Percentiles rank a stretch among this genome's conserved stretches.
Conservation (phyloP, 352 stramenopile genomes). For the Phytophthora multivora region DNA sequence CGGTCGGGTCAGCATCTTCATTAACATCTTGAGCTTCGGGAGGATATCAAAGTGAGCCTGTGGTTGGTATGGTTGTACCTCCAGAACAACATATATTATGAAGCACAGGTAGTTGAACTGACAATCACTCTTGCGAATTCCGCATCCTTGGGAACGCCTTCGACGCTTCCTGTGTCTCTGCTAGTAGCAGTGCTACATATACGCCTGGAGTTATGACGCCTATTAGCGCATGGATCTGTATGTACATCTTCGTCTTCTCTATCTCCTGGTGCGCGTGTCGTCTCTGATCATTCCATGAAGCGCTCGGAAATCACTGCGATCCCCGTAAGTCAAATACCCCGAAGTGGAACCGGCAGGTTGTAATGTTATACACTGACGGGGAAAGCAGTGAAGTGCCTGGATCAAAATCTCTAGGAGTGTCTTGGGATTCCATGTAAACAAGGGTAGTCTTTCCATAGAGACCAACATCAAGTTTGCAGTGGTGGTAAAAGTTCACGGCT, state of each 20-base stretch:
- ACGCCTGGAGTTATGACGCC: too few species aligned
- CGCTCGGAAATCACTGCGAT: neutral
- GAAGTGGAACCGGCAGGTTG: neutral
- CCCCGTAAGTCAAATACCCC: neutral
- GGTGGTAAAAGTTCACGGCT: too few species aligned
- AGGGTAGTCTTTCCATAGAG: too few species aligned
- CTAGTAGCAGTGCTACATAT: too few species aligned
- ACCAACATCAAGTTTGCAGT: too few species aligned
- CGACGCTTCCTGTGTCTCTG: too few species aligned
- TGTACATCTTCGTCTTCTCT: neutral
- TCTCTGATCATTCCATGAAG: neutral
- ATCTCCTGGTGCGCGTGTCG: neutral
- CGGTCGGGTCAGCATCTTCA: constrained; percentile 33
- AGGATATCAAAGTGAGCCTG: constrained; percentile 4
- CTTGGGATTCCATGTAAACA: neutral
- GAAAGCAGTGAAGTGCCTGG: neutral
- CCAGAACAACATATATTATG: constrained; percentile 1
- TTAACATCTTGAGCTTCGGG: constrained; percentile 22
- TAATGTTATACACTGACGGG: neutral
- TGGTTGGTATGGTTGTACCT: constrained; percentile 3
- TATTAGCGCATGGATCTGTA: too few species aligned
- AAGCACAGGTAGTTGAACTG: neutral
- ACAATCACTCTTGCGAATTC: neutral
- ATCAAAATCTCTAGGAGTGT: neutral
- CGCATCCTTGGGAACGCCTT: too few species aligned